Base-by-base conservation (phyloP, 441 rosid species). In the Corymbia calophylla region DNA sequence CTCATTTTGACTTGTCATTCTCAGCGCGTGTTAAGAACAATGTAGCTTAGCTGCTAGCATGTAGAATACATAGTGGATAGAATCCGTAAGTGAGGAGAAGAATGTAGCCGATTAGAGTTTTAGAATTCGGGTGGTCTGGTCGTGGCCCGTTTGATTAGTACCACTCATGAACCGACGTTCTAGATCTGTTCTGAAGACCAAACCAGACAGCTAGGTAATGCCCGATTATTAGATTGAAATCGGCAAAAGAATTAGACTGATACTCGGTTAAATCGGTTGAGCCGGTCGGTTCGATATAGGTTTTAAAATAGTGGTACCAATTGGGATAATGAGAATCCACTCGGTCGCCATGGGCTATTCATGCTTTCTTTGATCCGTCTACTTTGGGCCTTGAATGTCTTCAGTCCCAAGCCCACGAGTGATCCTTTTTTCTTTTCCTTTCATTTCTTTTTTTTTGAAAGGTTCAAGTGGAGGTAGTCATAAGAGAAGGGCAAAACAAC, bases 381-480 rank as follows among this genome's bases (percentile, higher is more conserved):
- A n/a, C 84, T 77, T 23, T 77, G 84, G 84, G 51, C 84, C 51
- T 77, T 44, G 84, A 44, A 44, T 44, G 10, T 13, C 51, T 77
- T 77, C 8, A 2, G 23, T 44, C 84, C 44, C n/a, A 44, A 44
- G 51, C 27, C 44, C 84, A 23, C 23, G 27, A 23, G 6, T 0
- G n/a, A 44, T 13, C 53, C n/a, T 21, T 47, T 44, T 23, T 12
- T 12, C 53, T 23, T 6, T 44, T 44, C 84, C n/a, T 7, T n/a
- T n/a, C 31, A n/a, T n/a, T 39, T 44, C 5, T 21, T 58, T 58
- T 5, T 14, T 39, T 39, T 39, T 5, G 5, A 1, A 12, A 89
- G 90, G 85, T 86, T 60, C 68, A 77, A 23, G 88, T 89, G 19
- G 90, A 68, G 88, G 77, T 86, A 70, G 54, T 14, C 32, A 49